Evolutionary conservation across 2,329 filamentous ascomycete genomes (phyloP).

Genomic region (Daldinia sp.): DNA sequence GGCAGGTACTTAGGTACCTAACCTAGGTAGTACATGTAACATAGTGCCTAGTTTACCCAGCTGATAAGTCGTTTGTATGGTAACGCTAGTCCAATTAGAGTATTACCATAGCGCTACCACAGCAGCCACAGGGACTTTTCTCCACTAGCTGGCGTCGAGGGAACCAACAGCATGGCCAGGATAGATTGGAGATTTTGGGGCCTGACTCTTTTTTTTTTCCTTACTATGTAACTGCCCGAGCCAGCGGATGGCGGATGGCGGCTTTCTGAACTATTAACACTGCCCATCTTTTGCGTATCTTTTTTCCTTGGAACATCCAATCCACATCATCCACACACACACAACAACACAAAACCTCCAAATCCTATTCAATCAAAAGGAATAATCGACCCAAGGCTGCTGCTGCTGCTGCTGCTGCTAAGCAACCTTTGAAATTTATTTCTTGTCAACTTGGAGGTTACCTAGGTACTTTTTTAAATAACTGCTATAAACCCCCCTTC

Average conservation of each 20-base stretch:
- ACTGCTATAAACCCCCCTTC: background rate
- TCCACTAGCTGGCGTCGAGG: constrained; percentile 23
- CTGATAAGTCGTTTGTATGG: background rate
- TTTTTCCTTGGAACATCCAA: constrained; percentile 24
- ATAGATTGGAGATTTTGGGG: constrained; percentile 25
- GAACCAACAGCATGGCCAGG: constrained; percentile 17
- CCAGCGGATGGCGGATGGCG: constrained; percentile 3
- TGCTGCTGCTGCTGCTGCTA: background rate
- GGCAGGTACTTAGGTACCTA: constrained; percentile 2
- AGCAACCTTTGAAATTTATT: background rate
- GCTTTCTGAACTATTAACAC: background rate
- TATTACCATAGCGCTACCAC: constrained; percentile 15
- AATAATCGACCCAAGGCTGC: constrained; percentile 2
- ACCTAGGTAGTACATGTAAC: background rate
- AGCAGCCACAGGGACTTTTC: constrained; percentile 22
- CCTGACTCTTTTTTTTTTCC: constrained; percentile 11
- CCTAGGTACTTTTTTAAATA: background rate
- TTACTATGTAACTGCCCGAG: background rate
- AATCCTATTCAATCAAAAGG: constrained; percentile 18
- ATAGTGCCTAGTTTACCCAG: too few species aligned
- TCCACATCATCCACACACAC: constrained; percentile 25
- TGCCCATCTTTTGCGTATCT: constrained; percentile 1
- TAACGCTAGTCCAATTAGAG: background rate
- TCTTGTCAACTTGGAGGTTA: background rate
- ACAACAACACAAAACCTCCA: constrained; percentile 10